Evolutionary conservation across 129 eudicot genomes (phyloP), one percentile per base, ranked within the genome.

Genomic region (Calendula officinalis): DNA sequence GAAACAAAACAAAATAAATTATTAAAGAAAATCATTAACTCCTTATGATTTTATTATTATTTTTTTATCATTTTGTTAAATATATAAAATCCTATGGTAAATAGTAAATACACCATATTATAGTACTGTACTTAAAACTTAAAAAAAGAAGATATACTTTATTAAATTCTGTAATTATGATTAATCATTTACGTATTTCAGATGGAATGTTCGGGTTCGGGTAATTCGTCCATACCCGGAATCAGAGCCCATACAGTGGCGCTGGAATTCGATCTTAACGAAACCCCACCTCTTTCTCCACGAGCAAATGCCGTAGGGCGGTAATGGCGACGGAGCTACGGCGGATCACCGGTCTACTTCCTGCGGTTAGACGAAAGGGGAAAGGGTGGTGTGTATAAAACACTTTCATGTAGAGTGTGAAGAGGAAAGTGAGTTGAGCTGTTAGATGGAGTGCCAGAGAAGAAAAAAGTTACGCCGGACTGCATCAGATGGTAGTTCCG

Each of bases 241-340:
- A 46, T 46, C n/a, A 34, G 15, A 13, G 33, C 59, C 32, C 67
- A 58, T 78, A 22, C 30, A 22, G 30, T 22, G 30, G 30, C 30
- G 12, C 41, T 79, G 15, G 62, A 46, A 33, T 63, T 83, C 57
- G 84, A 83, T 65, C 80, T 79, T 32, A 83, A 83, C 72, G 73
- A 83, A 62, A 60, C 75, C 65, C 88, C 88, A 32, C 68, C 36
- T 73, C 12, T 22, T 22, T 70, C 83, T 12, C 79, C 82, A 5
- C 66, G 77, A 17, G 75, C 60, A 48, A 46, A 74, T 22, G 11
- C 46, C 42, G 42, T 11, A 22, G 30, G n/a, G n/a, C 16, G 64
- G 41, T 8, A 60, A 45, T 73, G 78, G 53, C 67, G 71, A 35
- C 51, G 52, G 53, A 16, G 14, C 7, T 41, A 13, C 56, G 56